Evolutionary conservation across 2,329 filamentous ascomycete genomes (phyloP).

Genomic region (Monilinia vaccinii-corymbosi): DNA sequence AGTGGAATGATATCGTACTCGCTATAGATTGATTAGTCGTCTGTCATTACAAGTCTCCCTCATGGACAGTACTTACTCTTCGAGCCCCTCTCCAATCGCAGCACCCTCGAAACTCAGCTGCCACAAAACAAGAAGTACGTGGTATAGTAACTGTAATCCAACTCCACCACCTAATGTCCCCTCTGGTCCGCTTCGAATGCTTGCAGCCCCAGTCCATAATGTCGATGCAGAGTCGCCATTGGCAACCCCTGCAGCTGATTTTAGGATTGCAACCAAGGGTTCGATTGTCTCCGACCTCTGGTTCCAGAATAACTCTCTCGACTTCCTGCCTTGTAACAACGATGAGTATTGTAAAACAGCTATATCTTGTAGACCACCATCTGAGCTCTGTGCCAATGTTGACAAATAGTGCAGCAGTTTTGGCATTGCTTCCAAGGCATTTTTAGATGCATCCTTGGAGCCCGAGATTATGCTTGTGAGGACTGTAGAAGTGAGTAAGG

Average conservation of each 20-base stretch:
- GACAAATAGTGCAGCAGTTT: constrained; percentile 81
- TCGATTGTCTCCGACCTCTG: constrained; percentile 77
- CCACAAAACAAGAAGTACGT: constrained; percentile 89
- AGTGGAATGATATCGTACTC: constrained; percentile 88
- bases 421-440: constrained; percentile 59
- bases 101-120: constrained; percentile 92
- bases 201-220: constrained; percentile 50
- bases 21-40: constrained; percentile 39
- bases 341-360: constrained; percentile 86
- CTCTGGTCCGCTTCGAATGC: constrained; percentile 51
- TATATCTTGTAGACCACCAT: constrained; percentile 89
- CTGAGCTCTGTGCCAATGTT: constrained; percentile 71
- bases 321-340: constrained; percentile 64
- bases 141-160: constrained; percentile 85
- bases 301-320: constrained; percentile 82
- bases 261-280: constrained; percentile 75
- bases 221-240: constrained; percentile 53
- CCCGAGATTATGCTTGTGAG: constrained; percentile 68
- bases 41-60: neutral
- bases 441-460: constrained; percentile 51
- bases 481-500: constrained; percentile 81
- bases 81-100: constrained; percentile 61
- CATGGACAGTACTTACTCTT: constrained; percentile 55
- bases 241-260: constrained; percentile 65
- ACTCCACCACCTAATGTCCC: constrained; percentile 68